phyloP scores from a whole-genome alignment of 2,329 filamentous ascomycete species.

The Byssochlamys sp. region DNA sequence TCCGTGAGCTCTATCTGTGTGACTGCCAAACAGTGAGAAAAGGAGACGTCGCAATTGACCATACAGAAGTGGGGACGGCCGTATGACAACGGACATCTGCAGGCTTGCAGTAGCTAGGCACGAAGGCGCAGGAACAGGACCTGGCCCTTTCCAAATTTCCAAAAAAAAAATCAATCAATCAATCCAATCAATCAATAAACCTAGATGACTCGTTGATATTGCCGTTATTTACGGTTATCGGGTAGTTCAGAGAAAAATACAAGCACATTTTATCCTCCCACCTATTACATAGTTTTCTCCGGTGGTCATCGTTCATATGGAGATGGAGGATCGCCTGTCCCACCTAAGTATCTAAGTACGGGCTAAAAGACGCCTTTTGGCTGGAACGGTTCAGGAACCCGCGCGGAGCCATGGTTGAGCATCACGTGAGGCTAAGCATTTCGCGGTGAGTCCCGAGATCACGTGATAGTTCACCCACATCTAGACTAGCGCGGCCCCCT shows the following conservation, averaged over 20 bases:
- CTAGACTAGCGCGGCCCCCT: constrained; percentile 10
- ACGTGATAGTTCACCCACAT: not conserved
- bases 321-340: not conserved
- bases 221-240: not conserved
- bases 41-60: constrained; percentile 9
- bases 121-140: not conserved
- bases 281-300: not conserved
- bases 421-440: not conserved
- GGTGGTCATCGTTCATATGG: not conserved
- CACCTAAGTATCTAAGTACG: not conserved
- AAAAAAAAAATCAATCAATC: too few species aligned
- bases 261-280: too few species aligned
- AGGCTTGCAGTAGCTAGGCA: not conserved
- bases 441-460: not conserved
- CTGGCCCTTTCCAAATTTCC: too few species aligned
- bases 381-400: not conserved
- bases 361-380: not conserved
- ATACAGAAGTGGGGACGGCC: constrained; percentile 16
- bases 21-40: constrained; percentile 41
- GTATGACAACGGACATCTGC: constrained; percentile 11
- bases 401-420: not conserved
- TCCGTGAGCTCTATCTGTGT: constrained; percentile 53
- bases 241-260: not conserved
- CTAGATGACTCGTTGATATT: not conserved
- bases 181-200: too few species aligned